Percentiles rank a stretch among this genome's conserved stretches.
phyloP scores from a whole-genome alignment of 73 alveolate genomes.

The Uronychia setigera region DNA sequence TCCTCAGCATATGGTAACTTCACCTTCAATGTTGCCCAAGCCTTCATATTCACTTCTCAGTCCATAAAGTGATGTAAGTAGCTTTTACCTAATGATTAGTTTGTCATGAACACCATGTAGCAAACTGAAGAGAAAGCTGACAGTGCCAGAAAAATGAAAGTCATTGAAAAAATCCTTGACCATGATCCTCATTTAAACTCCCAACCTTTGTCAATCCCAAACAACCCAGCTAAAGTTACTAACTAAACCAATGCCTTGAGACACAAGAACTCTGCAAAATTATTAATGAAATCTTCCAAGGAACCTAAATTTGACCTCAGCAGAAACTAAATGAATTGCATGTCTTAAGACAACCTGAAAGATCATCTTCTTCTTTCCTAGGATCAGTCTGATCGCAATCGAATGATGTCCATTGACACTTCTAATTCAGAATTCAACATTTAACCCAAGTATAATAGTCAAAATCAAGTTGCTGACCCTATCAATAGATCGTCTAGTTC shows the following conservation, averaged over 20 bases:
- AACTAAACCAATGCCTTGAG: not conserved
- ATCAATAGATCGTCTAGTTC: not conserved
- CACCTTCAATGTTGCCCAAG: not conserved
- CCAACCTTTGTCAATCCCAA: too few species aligned
- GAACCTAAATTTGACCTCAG: slow-evolving; percentile 1
- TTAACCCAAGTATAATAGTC: too few species aligned
- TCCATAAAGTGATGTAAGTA: too few species aligned
- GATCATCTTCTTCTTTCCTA: too few species aligned
- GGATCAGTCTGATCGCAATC: too few species aligned
- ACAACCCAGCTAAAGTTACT: too few species aligned
- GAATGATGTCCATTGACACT: too few species aligned
- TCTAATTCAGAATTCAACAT: too few species aligned
- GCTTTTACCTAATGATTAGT: too few species aligned
- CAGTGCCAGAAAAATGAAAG: not conserved
- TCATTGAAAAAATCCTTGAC: not conserved
- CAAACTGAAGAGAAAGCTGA: not conserved
- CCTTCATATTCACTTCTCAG: not conserved
- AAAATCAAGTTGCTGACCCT: too few species aligned
- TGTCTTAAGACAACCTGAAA: not conserved
- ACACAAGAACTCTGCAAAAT: not conserved
- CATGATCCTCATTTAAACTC: not conserved
- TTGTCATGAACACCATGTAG: not conserved
- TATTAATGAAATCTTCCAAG: not conserved
- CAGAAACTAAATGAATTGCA: not conserved
- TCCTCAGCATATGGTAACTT: too few species aligned